Conservation (phyloP, 192 early-diverging fungal genomes). For the Coemansia sp. region DNA sequence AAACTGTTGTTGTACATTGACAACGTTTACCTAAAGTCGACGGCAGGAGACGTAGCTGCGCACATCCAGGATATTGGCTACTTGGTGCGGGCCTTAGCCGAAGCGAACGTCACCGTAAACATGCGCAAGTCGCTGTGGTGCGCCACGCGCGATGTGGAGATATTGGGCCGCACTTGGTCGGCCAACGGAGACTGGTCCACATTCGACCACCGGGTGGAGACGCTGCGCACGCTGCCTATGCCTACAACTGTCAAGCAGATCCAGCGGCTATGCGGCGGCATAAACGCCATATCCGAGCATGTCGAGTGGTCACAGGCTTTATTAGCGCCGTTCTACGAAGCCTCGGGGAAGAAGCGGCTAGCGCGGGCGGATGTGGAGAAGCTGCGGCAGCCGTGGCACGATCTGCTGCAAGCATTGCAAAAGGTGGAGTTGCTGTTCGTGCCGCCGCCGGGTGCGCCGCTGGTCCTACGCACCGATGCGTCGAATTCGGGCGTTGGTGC, state of each 20-base stretch:
- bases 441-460: constrained; percentile 10
- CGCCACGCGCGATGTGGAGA: not conserved
- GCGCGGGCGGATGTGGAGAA: not conserved
- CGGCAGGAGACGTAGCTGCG: not conserved
- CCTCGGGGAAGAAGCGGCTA: not conserved
- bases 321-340: constrained; percentile 22
- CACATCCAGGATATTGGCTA: constrained; percentile 10
- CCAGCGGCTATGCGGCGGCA: constrained; percentile 4
- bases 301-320: constrained; percentile 8
- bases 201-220: constrained; percentile 8
- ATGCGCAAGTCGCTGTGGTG: constrained; percentile 7
- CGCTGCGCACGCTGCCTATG: constrained; percentile 6
- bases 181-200: constrained; percentile 2
- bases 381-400: constrained; percentile 1
- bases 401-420: constrained; percentile 1
- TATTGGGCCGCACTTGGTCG: not conserved
- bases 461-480: constrained; percentile 13
- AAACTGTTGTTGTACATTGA: constrained; percentile 26
- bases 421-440: constrained; percentile 5
- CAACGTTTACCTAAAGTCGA: constrained; percentile 28
- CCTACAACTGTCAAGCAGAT: constrained; percentile 2
- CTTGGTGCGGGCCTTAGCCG: not conserved
- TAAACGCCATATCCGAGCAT: constrained; percentile 15
- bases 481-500: constrained; percentile 11
- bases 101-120: constrained; percentile 7